These are phyloP conservation scores for Colletotrichum spaethianum DNA, from an alignment of 2,329 filamentous ascomycete species.

Conservation along the genomic window DNA sequence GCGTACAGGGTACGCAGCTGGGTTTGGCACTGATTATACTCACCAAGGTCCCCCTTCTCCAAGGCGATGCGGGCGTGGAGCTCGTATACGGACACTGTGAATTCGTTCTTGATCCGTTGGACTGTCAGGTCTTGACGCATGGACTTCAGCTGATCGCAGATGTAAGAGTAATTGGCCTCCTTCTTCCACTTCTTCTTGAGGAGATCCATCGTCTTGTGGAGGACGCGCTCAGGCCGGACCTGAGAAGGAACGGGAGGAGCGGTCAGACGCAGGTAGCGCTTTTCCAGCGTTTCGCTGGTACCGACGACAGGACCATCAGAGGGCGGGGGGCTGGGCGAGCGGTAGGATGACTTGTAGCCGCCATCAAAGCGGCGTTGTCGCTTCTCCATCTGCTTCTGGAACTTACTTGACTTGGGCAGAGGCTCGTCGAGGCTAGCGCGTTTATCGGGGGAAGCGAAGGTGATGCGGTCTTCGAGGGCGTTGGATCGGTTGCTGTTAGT, in stretches of 20 bases:
- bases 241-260: constrained; percentile 89
- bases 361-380: constrained; percentile 89
- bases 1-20: constrained; percentile 94
- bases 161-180: constrained; percentile 95
- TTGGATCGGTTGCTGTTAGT: constrained; percentile 66
- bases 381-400: constrained; percentile 87
- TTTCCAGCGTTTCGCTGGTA: constrained; percentile 87
- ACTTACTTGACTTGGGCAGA: constrained; percentile 82
- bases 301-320: constrained; percentile 84
- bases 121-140: constrained; percentile 98
- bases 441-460: constrained; percentile 69
- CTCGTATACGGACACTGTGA: constrained; percentile 97
- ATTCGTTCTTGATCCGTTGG: constrained; percentile 96
- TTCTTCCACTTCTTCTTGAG: constrained; percentile 95
- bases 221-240: constrained; percentile 85
- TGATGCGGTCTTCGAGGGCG: constrained; percentile 82
- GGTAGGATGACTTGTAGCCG: constrained; percentile 70
- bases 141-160: constrained; percentile 99
- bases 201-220: constrained; percentile 88
- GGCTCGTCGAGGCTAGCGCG: constrained; percentile 59
- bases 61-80: constrained; percentile 97
- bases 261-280: constrained; percentile 94
- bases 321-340: constrained; percentile 70
- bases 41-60: constrained; percentile 99
- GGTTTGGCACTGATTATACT: constrained; percentile 99